Percentiles rank a stretch among this genome's conserved stretches.
Conservation (phyloP, 306 rosid species). For the Glycine soja region DNA sequence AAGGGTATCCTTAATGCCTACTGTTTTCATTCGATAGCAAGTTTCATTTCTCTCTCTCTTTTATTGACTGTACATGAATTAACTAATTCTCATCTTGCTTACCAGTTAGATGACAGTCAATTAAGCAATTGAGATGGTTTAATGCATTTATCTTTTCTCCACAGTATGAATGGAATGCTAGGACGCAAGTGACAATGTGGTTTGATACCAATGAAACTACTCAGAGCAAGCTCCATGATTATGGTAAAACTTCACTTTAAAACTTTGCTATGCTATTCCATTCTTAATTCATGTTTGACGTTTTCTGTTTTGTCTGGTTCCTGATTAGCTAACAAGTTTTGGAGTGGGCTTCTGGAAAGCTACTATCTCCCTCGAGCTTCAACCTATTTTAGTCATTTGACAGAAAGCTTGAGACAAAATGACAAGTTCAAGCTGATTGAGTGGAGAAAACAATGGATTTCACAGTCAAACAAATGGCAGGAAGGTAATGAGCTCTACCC, state of each 20-base stretch:
- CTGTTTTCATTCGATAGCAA: not conserved
- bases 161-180: constrained; percentile 98
- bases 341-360: constrained; percentile 80
- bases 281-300: constrained; percentile 29
- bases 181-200: constrained; percentile 98
- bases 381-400: constrained; percentile 65
- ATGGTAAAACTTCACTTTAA: constrained; percentile 60
- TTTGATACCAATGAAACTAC: constrained; percentile 71
- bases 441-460: constrained; percentile 91
- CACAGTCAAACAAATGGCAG: constrained; percentile 86
- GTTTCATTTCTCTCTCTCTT: not conserved
- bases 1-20: not conserved
- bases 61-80: not conserved
- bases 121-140: constrained; percentile 23
- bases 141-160: constrained; percentile 36
- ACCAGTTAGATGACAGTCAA: not conserved
- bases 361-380: constrained; percentile 94
- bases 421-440: constrained; percentile 65
- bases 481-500: constrained; percentile 73
- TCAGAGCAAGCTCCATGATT: constrained; percentile 91
- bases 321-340: constrained; percentile 77
- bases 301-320: constrained; percentile 30
- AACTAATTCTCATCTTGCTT: constrained; percentile 11
- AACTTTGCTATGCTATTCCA: constrained; percentile 2
- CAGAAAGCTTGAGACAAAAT: constrained; percentile 67